A percentile compares a stretch with the other conserved stretches of the same genome.
Conservation (phyloP, 2,329 filamentous ascomycete species). For the Ophiostoma himal-ulmi region DNA sequence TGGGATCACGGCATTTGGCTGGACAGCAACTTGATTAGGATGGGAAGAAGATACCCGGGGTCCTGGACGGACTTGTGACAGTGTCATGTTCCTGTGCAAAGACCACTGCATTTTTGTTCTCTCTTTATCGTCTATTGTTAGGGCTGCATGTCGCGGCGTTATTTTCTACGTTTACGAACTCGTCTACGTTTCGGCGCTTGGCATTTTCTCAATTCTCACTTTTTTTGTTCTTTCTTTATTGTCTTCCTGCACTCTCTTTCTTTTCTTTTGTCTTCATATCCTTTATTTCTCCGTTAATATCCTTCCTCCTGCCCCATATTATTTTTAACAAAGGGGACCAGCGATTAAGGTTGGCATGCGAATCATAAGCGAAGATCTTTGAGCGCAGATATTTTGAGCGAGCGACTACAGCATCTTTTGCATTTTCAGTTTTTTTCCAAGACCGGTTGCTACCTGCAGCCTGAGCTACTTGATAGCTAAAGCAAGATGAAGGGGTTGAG, state of each 20-base stretch:
- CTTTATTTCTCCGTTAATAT: conserved; percentile 14
- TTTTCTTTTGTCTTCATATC: conserved; percentile 7
- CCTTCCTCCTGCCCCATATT: neutral
- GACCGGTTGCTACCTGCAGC: neutral
- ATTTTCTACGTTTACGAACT: conserved; percentile 1
- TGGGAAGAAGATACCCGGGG: neutral
- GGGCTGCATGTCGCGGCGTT: conserved; percentile 6
- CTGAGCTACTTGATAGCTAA: neutral
- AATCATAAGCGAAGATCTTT: neutral
- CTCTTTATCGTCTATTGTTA: neutral
- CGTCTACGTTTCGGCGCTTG: conserved; percentile 6
- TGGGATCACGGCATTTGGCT: neutral
- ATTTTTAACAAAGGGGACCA: neutral
- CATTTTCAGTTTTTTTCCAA: neutral
- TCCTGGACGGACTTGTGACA: neutral
- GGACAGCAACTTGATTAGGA: neutral
- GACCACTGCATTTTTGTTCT: neutral
- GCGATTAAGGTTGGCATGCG: conserved; percentile 6
- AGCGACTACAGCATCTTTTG: neutral
- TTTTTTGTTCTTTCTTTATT: neutral
- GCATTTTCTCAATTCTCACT: neutral
- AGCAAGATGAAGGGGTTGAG: neutral
- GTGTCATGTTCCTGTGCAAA: neutral
- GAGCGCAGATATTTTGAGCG: neutral
- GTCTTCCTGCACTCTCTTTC: neutral